Evolutionary conservation across 768 basidiomycete genomes (phyloP).

Genomic region (Auriculariales sp.): DNA sequence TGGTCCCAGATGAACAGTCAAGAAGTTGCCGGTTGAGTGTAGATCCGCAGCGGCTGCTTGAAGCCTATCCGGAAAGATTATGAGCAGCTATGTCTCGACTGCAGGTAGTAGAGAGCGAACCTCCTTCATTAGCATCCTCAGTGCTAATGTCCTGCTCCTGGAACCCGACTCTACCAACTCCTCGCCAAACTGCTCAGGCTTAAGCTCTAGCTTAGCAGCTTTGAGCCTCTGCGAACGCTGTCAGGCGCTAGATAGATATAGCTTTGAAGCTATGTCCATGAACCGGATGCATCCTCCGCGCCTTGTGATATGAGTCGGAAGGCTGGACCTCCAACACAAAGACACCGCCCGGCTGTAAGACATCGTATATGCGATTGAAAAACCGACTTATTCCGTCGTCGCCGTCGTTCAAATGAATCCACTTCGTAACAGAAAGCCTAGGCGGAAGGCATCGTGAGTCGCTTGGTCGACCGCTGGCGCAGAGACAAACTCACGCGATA

Average conservation of each 20-base stretch:
- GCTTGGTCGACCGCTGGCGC: too few relatives aligned
- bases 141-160: constrained; percentile 22
- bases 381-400: constrained; percentile 59
- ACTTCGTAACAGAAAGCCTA: constrained; percentile 80
- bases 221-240: constrained; percentile 31
- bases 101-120: too few relatives aligned
- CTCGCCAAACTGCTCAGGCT: constrained; percentile 46
- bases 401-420: constrained; percentile 77
- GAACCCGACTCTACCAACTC: constrained; percentile 52
- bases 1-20: too few relatives aligned
- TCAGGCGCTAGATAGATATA: too few relatives aligned
- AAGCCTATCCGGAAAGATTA: too few relatives aligned
- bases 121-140: too few relatives aligned
- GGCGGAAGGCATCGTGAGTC: constrained; percentile 2
- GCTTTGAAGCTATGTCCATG: constrained; percentile 1
- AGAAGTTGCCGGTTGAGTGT: too few relatives aligned
- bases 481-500: constrained; percentile 44
- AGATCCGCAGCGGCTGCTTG: too few relatives aligned
- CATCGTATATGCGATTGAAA: constrained; percentile 44
- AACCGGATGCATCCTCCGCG: constrained; percentile 52
- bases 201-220: constrained; percentile 36
- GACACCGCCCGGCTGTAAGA: constrained; percentile 45
- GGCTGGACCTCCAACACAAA: constrained; percentile 76
- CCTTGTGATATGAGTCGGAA: constrained; percentile 75
- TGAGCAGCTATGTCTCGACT: too few relatives aligned